A percentile compares a stretch with the other conserved stretches of the same genome.
Evolutionary conservation across 2,329 filamentous ascomycete genomes (phyloP).

Genomic region (Penicillium italicum): DNA sequence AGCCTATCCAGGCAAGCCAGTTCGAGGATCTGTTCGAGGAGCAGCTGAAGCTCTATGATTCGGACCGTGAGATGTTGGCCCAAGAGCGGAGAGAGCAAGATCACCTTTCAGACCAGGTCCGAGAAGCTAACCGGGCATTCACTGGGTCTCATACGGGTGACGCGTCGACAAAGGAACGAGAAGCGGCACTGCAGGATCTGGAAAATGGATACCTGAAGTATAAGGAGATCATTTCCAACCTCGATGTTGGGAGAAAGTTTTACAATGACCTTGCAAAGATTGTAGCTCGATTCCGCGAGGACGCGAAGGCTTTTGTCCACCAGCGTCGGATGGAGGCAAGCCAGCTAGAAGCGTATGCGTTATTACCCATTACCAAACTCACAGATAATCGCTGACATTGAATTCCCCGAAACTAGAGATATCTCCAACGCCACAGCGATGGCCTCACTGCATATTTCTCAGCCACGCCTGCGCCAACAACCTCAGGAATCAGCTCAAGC

Average conservation of each 20-base stretch:
- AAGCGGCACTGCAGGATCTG: constrained; percentile 78
- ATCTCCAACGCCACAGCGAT: constrained; percentile 54
- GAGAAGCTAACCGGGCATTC: constrained; percentile 75
- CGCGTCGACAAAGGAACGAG: constrained; percentile 66
- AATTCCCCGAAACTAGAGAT: constrained; percentile 42
- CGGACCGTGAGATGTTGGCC: constrained; percentile 66
- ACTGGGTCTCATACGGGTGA: constrained; percentile 67
- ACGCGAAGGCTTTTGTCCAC: constrained; percentile 72
- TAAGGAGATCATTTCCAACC: constrained; percentile 88
- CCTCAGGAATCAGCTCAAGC: constrained; percentile 32
- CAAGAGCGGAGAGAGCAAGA: constrained; percentile 75
- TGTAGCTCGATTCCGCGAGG: constrained; percentile 78
- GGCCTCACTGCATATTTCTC: constrained; percentile 53
- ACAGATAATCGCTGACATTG: constrained; percentile 6
- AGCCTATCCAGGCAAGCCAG: constrained; percentile 78
- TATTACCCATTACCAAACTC: neutral
- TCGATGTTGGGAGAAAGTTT: constrained; percentile 89
- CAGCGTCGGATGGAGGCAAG: constrained; percentile 76
- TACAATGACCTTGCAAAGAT: constrained; percentile 94
- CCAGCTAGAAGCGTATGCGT: constrained; percentile 67
- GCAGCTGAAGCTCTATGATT: constrained; percentile 75
- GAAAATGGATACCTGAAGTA: constrained; percentile 94
- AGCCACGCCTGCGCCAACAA: constrained; percentile 26
- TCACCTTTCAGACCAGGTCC: constrained; percentile 63
- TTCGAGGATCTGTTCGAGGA: constrained; percentile 90